Evolutionary conservation across 495 filamentous ascomycete genomes (phyloP).

Genomic region (Hypoxylon fuscum): DNA sequence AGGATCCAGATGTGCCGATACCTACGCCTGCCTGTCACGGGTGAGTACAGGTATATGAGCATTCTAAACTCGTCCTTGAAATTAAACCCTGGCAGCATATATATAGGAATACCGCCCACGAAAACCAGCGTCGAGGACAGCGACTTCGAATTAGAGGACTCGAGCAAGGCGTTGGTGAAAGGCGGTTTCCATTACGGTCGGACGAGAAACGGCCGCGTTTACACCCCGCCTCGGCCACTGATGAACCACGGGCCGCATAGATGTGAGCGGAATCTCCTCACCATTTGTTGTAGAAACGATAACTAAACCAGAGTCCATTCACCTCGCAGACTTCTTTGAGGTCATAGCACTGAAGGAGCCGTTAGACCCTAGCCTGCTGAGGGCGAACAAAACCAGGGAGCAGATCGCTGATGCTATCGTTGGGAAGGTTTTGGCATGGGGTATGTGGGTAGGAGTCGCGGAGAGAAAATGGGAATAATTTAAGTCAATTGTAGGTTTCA

Average conservation of each 20-base stretch:
- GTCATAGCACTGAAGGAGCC: conserved; percentile 56
- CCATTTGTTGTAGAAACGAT: not conserved
- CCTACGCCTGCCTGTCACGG: conserved; percentile 58
- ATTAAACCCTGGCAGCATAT: conserved; percentile 45
- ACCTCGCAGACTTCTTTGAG: conserved; percentile 53
- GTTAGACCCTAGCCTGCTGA: conserved; percentile 47
- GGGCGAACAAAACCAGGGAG: conserved; percentile 48
- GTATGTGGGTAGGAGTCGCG: conserved; percentile 59
- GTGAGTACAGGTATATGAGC: conserved; percentile 14
- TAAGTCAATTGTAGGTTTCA: too few relatives aligned
- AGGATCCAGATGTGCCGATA: conserved; percentile 62
- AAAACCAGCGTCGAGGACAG: conserved; percentile 47
- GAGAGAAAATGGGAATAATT: conserved; percentile 51
- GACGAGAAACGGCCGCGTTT: conserved; percentile 50
- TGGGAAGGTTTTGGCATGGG: conserved; percentile 62
- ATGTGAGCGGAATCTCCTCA: conserved; percentile 34
- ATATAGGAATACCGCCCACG: conserved; percentile 52
- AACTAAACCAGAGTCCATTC: not conserved
- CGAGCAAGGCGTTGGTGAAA: conserved; percentile 42
- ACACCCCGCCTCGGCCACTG: conserved; percentile 53
- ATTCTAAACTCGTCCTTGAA: not conserved
- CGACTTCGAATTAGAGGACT: conserved; percentile 50
- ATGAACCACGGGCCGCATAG: conserved; percentile 59
- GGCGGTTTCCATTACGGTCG: conserved; percentile 60
- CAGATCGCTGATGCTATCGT: conserved; percentile 52